A percentile compares a stretch with the other conserved stretches of the same genome.
Evolutionary conservation across 768 basidiomycete species (phyloP).

Genomic region (Harrya chromipes): DNA sequence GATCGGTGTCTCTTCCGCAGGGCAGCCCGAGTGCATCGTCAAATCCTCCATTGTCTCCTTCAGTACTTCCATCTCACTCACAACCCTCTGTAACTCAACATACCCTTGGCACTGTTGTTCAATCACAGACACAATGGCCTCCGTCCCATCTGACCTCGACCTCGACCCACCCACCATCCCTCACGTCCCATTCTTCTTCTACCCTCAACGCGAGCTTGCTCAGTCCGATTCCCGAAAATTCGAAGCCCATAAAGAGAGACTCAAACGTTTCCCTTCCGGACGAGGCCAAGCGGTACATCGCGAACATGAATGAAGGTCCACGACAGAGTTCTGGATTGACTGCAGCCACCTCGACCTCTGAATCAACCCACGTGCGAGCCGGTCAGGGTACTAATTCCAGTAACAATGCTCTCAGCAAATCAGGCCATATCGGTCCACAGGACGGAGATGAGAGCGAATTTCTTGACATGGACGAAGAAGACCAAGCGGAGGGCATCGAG

Average conservation of each 20-base stretch:
- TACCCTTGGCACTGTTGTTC: constrained; percentile 20
- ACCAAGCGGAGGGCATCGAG: constrained; percentile 15
- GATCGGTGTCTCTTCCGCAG: constrained; percentile 21
- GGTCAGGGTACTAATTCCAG: neutral
- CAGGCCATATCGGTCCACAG: constrained; percentile 7
- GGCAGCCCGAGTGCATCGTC: constrained; percentile 8
- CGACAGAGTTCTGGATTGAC: constrained; percentile 43
- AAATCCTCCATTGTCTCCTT: constrained; percentile 4
- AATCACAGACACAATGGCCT: constrained; percentile 11
- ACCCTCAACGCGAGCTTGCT: constrained; percentile 12
- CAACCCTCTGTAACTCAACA: constrained; percentile 11
- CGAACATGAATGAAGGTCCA: constrained; percentile 65
- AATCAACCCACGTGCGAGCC: neutral
- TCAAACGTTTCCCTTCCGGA: constrained; percentile 72
- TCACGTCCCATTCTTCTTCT: constrained; percentile 21
- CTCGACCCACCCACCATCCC: constrained; percentile 16
- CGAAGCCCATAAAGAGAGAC: constrained; percentile 50
- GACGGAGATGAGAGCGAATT: constrained; percentile 50
- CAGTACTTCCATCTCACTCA: constrained; percentile 9
- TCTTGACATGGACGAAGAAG: constrained; percentile 53
- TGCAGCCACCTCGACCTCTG: neutral
- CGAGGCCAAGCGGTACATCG: constrained; percentile 71
- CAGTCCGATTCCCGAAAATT: constrained; percentile 30
- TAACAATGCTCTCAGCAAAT: constrained; percentile 11
- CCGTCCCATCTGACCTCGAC: constrained; percentile 5